Base-by-base conservation (phyloP, 805 yeast species). In the Priceomyces castillae region DNA sequence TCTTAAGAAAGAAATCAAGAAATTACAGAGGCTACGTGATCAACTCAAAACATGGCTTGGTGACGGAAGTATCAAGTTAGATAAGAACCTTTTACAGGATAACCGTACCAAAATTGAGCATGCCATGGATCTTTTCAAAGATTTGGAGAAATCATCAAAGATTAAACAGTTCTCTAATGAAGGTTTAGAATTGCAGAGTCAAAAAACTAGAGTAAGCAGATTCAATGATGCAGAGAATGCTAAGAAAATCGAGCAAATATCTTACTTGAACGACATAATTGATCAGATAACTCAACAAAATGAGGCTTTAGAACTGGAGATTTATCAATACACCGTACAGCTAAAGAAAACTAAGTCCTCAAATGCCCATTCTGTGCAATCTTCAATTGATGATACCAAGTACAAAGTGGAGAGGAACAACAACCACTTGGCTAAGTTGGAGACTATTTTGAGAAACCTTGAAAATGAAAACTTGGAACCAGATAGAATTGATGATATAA, bases 51-150 rank as follows among this genome's bases (percentile, higher is more conserved):
- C 86, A 44, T 92, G 99, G 99, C 69, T 90, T 61, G 81, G 92
- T 34, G 90, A 92, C 52, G 86, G 84, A 53, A 95, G 90, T 49
- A 90, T 90, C 37, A 90, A 95, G 62, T 95, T 92, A 56, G 76
- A 71, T 49, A 67, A 69, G 52, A 52, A 48, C 37, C 44, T 57
- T 22, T 52, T 71, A 25, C 72, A 61, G 40, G 94, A 89, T 61
- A 86, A 85, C 56, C 77, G 82, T 12, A 62, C 72, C 39, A 70
- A 88, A 50, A 73, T 84, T 44, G 97, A 92, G 56, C 86, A 90
- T 57, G 94, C 94, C 48, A 92, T 92, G 99, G 99, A 92, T 65
- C 79, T 90, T 55, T 94, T 92, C 69, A 94, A 94, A 62, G 92
- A 89, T 43, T 88, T 92, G 53, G 99, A 92, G 65, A 88, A 90